Base-by-base conservation (phyloP, 2,329 filamentous ascomycete species). In the Trichophaea hybrida region DNA sequence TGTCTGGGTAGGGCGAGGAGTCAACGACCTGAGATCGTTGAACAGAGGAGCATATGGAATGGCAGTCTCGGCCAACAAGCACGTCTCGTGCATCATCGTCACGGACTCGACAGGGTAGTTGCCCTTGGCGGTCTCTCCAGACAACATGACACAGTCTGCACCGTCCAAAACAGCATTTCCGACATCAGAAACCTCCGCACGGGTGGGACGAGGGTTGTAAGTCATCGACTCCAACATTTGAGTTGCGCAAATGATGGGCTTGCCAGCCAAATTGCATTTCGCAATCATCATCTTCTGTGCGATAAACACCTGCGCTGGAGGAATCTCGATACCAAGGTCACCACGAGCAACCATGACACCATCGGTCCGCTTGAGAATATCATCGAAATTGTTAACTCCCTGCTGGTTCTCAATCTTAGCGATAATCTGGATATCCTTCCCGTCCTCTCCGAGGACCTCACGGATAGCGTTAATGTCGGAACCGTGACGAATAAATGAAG, bases 141-240 rank as follows among this genome's bases (percentile, higher is more conserved):
- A 97, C 77, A 98, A 81, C 93, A 98, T 98, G 74, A 98, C 93
- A 76, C 93, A 98, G 81, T 98, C 93, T 64, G 91, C 89, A 70
- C 93, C 93, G 72, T 98, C 93, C 56, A 94, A 88, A 67, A 98
- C 89, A 68, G 93, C 93, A 75, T 98, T 98, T 69, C 93, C 93
- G 64, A 98, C 93, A 72, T 98, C 93, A 72, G 88, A 94, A 73
- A 98, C 94, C 79, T 98, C 93, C 66, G 93, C 93, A 76, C 93
- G 89, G 65, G 93, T 98, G 55, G 93, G 93, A 65, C 93, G 88
- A 68, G 93, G 93, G 80, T 98, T 98, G 81, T 95, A 96, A 75
- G 95, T 98, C 93, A 98, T 98, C 68, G 89, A 95, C 82, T 98
- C 93, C 69, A 98, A 82, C 93, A 98, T 98, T 80, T 98, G 93